Evolutionary conservation across 495 filamentous ascomycete species (phyloP).

Genomic region (Lophiostoma macrostomum): DNA sequence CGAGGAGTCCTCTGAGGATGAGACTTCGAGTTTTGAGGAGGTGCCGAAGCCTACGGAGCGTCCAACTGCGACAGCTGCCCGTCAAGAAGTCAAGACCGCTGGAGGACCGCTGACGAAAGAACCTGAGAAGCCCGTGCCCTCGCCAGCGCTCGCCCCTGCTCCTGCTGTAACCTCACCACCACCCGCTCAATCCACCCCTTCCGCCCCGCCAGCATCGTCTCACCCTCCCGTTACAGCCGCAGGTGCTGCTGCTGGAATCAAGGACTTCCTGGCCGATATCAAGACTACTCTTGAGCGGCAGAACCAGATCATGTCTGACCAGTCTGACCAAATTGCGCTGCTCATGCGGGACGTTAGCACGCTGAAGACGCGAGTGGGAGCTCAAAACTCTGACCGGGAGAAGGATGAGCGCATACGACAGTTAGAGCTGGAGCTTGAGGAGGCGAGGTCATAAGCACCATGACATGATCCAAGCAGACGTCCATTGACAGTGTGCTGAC

Average conservation of each 20-base stretch:
- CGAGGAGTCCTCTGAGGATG: constrained; percentile 57
- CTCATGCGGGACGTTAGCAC: constrained; percentile 67
- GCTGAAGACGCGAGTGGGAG: constrained; percentile 63
- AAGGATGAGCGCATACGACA: constrained; percentile 69
- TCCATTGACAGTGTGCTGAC: constrained; percentile 3
- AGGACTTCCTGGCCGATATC: constrained; percentile 55
- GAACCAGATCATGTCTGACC: constrained; percentile 57
- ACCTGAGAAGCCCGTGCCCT: constrained; percentile 38
- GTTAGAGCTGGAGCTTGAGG: constrained; percentile 66
- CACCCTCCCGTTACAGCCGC: constrained; percentile 31
- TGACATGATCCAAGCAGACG: neutral
- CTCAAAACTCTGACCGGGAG: constrained; percentile 44
- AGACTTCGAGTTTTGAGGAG: constrained; percentile 80
- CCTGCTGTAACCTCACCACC: constrained; percentile 12
- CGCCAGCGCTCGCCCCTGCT: constrained; percentile 36
- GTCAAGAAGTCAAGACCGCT: constrained; percentile 33
- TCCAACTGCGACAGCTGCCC: constrained; percentile 30
- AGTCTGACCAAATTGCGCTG: constrained; percentile 60
- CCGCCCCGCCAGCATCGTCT: constrained; percentile 26
- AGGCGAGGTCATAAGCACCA: constrained; percentile 38
- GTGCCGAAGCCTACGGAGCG: constrained; percentile 64
- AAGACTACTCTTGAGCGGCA: constrained; percentile 62
- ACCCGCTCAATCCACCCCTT: constrained; percentile 5
- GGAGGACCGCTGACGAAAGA: constrained; percentile 18
- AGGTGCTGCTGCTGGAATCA: constrained; percentile 38